Base-by-base conservation (phyloP, 1,139 yeast species). In the Nadsonia starkeyi-henricii region DNA sequence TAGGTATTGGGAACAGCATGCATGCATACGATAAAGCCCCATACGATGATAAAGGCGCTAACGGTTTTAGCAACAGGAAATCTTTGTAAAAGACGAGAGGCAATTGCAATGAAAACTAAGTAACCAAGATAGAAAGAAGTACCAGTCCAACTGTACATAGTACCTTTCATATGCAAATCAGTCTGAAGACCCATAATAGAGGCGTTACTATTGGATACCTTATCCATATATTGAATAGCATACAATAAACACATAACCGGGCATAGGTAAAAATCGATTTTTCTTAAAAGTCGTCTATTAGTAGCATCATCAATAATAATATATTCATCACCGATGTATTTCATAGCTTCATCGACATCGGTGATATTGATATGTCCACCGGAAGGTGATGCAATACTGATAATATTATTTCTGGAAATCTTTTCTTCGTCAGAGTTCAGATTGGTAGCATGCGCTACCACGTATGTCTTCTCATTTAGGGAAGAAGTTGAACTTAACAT, bases 161-260 rank as follows among this genome's bases (percentile, higher is more conserved):
- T 57, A 15, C 67, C 67, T 19, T 57, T 54, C 61, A 59, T 58
- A 33, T 54, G 36, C 45, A 70, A 55, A 50, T 70, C 65, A 2
- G 62, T 53, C 50, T 64, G 65, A 43, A 79, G 68, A 0, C 84
- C 84, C 71, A 79, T 68, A 46, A 81, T 70, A 0, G 83, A 69
- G 3, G 84, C 85, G 51, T 72, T 74, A 18, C 79, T 68, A 41
- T 72, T 76, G 7, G 84, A 66, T 15, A 72, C 63, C 57, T 81
- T 81, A 61, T 80, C 88, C 79, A 80, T 77, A 53, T 74, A 78
- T 60, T 80, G 85, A 43, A 73, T 66, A n/a, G 78, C 72, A 58
- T 78, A 78, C n/a, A 78, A 60, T 13, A 75, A 51, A 57, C 79
- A 72, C 68, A 79, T 67, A 37, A 79, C 51, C 0, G 85, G 81